phyloP scores from a whole-genome alignment of 169 alveolate genomes.

The Eimeria mitis region DNA sequence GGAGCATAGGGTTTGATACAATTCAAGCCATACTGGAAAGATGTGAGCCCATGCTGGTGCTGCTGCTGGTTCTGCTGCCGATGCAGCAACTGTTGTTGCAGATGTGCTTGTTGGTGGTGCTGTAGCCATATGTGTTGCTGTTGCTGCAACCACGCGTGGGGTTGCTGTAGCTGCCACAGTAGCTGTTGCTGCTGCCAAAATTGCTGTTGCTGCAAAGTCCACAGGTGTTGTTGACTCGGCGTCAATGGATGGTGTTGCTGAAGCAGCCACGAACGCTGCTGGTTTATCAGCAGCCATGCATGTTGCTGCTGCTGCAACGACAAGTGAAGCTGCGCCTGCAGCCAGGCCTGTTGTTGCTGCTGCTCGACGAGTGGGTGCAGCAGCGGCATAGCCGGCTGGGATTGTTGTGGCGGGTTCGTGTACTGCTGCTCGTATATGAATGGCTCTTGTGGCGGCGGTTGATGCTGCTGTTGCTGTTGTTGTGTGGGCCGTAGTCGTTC shows the following conservation, averaged over 20 bases:
- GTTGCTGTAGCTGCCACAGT: slow-evolving; percentile 27
- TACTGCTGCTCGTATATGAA: not conserved
- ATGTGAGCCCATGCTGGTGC: not conserved
- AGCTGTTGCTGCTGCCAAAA: not conserved
- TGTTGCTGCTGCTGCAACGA: slow-evolving; percentile 35
- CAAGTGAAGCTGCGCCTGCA: not conserved
- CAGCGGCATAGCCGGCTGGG: not conserved
- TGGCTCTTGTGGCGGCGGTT: not conserved
- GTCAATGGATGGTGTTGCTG: slow-evolving; percentile 20
- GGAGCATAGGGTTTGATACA: not conserved
- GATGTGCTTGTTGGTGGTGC: not conserved
- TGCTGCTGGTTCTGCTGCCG: not conserved
- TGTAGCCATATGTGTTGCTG: slow-evolving; percentile 28
- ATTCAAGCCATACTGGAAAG: not conserved
- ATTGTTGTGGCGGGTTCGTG: not conserved
- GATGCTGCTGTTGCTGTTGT: slow-evolving; percentile 1
- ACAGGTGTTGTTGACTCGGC: slow-evolving; percentile 15
- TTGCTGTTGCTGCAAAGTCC: slow-evolving; percentile 27
- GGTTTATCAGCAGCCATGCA: slow-evolving; percentile 1
- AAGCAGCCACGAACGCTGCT: slow-evolving; percentile 18
- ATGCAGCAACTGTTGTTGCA: slow-evolving; percentile 22
- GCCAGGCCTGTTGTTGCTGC: slow-evolving; percentile 44
- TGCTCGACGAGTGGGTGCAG: slow-evolving; percentile 3
- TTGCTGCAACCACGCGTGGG: slow-evolving; percentile 20
- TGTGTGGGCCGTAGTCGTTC: not conserved